phyloP scores from a whole-genome alignment of 2,329 filamentous ascomycete species.

The Neocatenulostroma microsporum region DNA sequence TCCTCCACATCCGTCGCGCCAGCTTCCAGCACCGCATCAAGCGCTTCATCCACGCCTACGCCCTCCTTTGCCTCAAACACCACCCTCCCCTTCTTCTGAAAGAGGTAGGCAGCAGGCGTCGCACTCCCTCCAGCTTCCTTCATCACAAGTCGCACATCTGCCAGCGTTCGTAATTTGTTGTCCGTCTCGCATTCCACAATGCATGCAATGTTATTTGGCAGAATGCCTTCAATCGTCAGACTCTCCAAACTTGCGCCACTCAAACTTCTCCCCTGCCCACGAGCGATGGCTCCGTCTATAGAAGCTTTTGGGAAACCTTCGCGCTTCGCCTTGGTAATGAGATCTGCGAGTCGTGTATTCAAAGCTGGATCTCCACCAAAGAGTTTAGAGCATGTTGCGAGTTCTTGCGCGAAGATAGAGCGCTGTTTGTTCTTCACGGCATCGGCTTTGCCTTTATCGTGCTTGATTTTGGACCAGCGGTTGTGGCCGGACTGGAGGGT shows the following conservation, averaged over 20 bases:
- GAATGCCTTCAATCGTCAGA: slow-evolving; percentile 70
- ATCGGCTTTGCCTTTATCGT: slow-evolving; percentile 86
- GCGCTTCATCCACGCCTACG: slow-evolving; percentile 56
- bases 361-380: slow-evolving; percentile 64
- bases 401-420: slow-evolving; percentile 59
- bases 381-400: slow-evolving; percentile 70
- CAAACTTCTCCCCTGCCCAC: slow-evolving; percentile 75
- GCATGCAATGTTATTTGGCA: slow-evolving; percentile 64
- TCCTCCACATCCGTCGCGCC: slow-evolving; percentile 67
- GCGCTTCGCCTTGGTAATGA: slow-evolving; percentile 73
- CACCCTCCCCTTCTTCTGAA: slow-evolving; percentile 69
- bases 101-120: slow-evolving; percentile 74
- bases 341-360: slow-evolving; percentile 68
- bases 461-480: slow-evolving; percentile 93
- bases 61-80: slow-evolving; percentile 56
- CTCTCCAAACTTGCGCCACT: slow-evolving; percentile 69
- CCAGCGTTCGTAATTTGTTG: slow-evolving; percentile 63
- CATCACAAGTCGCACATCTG: slow-evolving; percentile 63
- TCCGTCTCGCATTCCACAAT: slow-evolving; percentile 84
- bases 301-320: slow-evolving; percentile 73
- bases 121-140: slow-evolving; percentile 65
- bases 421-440: slow-evolving; percentile 67
- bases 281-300: slow-evolving; percentile 79
- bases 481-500: slow-evolving; percentile 60
- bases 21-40: slow-evolving; percentile 77